These are phyloP conservation scores for Cystofilobasidium macerans DNA, from an alignment of 768 basidiomycete species.

Conservation along the genomic window DNA sequence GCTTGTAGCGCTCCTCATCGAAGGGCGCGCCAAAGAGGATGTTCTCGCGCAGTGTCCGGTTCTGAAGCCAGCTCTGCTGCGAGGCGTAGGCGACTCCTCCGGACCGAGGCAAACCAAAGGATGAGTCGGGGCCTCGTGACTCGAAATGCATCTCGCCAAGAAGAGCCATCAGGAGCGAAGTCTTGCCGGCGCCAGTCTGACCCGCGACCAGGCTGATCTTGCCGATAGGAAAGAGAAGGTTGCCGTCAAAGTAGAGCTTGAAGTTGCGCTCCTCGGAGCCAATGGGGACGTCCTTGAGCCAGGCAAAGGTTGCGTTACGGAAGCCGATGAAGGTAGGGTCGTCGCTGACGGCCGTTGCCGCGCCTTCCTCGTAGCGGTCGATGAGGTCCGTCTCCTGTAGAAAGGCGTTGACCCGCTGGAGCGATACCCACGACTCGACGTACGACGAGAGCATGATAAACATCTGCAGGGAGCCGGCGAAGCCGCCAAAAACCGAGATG, in stretches of 20 bases:
- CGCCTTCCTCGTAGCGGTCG: constrained; percentile 30
- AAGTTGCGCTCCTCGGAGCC: constrained; percentile 31
- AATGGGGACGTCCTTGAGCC: constrained; percentile 19
- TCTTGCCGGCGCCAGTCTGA: constrained; percentile 38
- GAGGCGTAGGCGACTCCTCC: constrained; percentile 67
- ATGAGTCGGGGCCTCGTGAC: constrained; percentile 41
- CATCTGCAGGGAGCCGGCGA: constrained; percentile 37
- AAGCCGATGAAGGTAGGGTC: constrained; percentile 33
- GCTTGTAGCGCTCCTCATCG: constrained; percentile 23
- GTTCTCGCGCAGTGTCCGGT: constrained; percentile 46
- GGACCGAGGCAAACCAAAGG: constrained; percentile 57
- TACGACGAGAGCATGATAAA: constrained; percentile 15
- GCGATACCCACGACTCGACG: constrained; percentile 18
- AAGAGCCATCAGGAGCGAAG: constrained; percentile 36
- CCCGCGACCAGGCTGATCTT: constrained; percentile 40
- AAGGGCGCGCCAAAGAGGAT: constrained; percentile 22
- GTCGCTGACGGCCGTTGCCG: constrained; percentile 7
- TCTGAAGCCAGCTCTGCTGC: constrained; percentile 64
- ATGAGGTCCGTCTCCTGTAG: constrained; percentile 39
- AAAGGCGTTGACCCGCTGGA: constrained; percentile 41
- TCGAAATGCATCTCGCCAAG: constrained; percentile 41
- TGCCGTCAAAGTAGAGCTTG: constrained; percentile 34
- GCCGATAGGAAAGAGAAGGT: constrained; percentile 37
- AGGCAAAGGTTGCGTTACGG: constrained; percentile 37
- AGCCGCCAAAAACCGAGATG: constrained; percentile 53